Base-by-base conservation (phyloP, 208 protist genomes). In the Acanthamoeba rhysodes region DNA sequence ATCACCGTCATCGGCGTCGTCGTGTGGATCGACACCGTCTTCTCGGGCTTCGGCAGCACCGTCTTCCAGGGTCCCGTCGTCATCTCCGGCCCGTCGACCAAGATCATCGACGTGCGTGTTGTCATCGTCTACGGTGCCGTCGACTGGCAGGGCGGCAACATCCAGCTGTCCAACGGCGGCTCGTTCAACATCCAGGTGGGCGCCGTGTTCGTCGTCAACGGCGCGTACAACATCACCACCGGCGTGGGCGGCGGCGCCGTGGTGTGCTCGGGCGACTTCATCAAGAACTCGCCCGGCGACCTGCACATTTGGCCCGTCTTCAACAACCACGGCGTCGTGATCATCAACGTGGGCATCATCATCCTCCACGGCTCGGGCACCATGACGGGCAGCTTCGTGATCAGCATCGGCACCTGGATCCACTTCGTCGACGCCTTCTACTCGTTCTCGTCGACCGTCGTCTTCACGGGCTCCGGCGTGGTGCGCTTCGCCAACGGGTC, bases 231-330 rank as follows among this genome's bases (percentile, higher is more conserved):
- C 66, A 80, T 94, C 88, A 82, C 66, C 41, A 48, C 45, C 12
- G 70, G 66, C 62, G 41, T 34, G 20, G 70, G 62, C 66, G 70
- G 70, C 66, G 70, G 88, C 55, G 78, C 20, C 41, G 45, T 94
- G 27, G 88, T 22, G 37, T 80, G 62, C 70, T 57, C 62, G 37
- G 88, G 88, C 66, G 41, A 48, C n/a, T 29, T 94, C 32, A 72
- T 94, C 88, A 94, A 94, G 88, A 94, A 94, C 88, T 55, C 88
- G 70, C 88, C 88, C 7, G 88, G 88, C 55, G 70, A 78, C 45
- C 70, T 94, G 32, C 66, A 94, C 88, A 94, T 94, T 29, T 82
- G 32, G 45, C 62, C 88, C 32, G 62, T 82, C 22, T 94, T 94
- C 70, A 94, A 78, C 55, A 48, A 57, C 50, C 27, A 50, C 70